Evolutionary conservation across 148 eudicot species (phyloP).

Genomic region (Diospyros kaki): DNA sequence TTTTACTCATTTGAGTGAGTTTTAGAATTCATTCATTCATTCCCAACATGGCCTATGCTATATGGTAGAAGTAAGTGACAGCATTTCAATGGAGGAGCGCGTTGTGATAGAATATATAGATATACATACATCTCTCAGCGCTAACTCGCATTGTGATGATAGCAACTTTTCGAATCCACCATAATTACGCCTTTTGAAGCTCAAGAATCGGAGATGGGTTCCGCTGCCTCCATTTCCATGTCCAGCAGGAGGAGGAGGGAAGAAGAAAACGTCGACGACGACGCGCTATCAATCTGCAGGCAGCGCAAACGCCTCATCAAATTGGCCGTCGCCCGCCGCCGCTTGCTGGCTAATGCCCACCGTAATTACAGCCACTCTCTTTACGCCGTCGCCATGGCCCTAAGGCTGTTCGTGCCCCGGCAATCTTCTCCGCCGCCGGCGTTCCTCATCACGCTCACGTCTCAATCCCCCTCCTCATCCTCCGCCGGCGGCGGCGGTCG

Average conservation of each 20-base stretch:
- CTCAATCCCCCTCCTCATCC: not conserved
- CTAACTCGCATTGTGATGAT: no score
- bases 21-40: no score
- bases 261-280: conserved; percentile 13
- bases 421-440: conserved; percentile 24
- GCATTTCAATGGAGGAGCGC: no score
- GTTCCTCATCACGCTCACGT: conserved; percentile 12
- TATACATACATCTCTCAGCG: no score
- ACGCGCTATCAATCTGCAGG: conserved; percentile 25
- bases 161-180: no score
- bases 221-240: conserved; percentile 10
- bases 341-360: conserved; percentile 38
- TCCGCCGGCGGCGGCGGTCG: not conserved
- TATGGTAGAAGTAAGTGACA: no score
- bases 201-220: conserved; percentile 29
- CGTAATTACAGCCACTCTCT: conserved; percentile 36
- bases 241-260: no score
- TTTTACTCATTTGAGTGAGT: no score
- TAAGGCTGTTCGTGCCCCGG: conserved; percentile 28
- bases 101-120: no score
- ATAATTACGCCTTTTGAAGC: no score
- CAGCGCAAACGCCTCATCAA: conserved; percentile 42
- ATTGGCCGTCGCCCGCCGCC: conserved; percentile 30
- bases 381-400: conserved; percentile 36
- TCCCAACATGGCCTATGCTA: no score